Evolutionary conservation across 202 grass and related monocot species (phyloP).

Genomic region (Brachypodium distachyon): DNA sequence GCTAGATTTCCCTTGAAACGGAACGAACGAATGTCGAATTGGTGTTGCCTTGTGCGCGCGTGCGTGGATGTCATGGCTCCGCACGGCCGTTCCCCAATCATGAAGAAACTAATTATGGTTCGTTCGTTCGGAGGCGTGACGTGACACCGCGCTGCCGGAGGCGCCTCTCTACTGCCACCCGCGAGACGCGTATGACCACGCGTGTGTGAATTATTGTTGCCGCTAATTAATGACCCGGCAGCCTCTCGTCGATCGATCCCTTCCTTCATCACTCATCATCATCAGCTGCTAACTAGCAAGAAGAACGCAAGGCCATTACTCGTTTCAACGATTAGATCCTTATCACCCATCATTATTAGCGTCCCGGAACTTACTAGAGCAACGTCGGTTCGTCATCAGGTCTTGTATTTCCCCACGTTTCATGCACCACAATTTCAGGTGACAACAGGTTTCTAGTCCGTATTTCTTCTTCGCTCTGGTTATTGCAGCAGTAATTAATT

Average conservation of each 20-base stretch:
- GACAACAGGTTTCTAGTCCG: background rate
- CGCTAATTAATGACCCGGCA: background rate
- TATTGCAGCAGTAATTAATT: background rate
- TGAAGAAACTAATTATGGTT: background rate
- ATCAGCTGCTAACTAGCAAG: background rate
- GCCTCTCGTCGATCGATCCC: background rate
- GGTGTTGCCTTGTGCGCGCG: background rate
- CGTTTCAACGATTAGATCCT: background rate
- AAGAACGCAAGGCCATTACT: background rate
- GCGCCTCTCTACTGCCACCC: background rate
- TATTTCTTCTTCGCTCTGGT: background rate
- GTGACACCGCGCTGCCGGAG: background rate
- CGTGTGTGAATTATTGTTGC: slow-evolving; percentile 11
- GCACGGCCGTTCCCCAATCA: slow-evolving; percentile 25
- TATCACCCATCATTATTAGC: too few relatives aligned
- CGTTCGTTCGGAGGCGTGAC: background rate
- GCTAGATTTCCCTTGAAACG: background rate
- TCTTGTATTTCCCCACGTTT: background rate
- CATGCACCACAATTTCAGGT: background rate
- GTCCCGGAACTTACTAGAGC: background rate
- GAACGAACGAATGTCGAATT: background rate
- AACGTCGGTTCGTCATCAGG: background rate
- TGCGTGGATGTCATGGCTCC: background rate
- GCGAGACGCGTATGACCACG: background rate
- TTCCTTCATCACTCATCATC: too few relatives aligned